Evolutionary conservation across 768 basidiomycete genomes (phyloP), one percentile per base, ranked within the genome.

Genomic region (Tremella fuciformis): DNA sequence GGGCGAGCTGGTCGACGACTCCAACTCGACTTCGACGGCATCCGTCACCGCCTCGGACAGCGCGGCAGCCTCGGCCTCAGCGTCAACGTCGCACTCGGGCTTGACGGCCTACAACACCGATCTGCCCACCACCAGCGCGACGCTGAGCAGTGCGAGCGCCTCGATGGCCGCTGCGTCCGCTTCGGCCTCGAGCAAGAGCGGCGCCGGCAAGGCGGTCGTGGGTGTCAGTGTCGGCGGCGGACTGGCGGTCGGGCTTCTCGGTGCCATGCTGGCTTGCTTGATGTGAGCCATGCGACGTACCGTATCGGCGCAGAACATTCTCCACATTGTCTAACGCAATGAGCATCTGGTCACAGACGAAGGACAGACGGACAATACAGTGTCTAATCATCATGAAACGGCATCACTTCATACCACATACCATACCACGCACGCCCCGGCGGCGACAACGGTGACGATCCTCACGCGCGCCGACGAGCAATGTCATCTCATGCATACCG

Each of bases 41-140:
- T 55, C 63, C 15, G 26, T 61, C 38, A 46, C 49, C 2, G 58
- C 63, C 22, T 48, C 60, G 16, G 47, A 50, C 19, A 51, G 62
- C n/a, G 51, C 60, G 24, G 18, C 60, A 19, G 42, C 58, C 26
- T 38, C 56, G 21, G 21, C 22, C 11, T n/a, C 50, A 8, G 50
- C 57, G 15, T 19, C 46, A 29, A 25, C 34, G 3, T 3, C 51
- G 3, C 18, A 18, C 18, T 34, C 34, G 13, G 51, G 51, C 7
- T 18, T 52, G 13, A 52, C 51, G 11, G 22, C 34, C 11, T 52
- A 52, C 51, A 52, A 52, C 29, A 25, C 51, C 25, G 51, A 52
- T 8, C 8, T 18, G 11, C 7, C 29, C 8, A 53, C n/a, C 38
- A 38, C 34, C 26, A 34, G 6, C 29, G 44, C 46, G 16, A 15